Base-by-base conservation (phyloP, 345 rosid genomes). In the Salix caprea region DNA sequence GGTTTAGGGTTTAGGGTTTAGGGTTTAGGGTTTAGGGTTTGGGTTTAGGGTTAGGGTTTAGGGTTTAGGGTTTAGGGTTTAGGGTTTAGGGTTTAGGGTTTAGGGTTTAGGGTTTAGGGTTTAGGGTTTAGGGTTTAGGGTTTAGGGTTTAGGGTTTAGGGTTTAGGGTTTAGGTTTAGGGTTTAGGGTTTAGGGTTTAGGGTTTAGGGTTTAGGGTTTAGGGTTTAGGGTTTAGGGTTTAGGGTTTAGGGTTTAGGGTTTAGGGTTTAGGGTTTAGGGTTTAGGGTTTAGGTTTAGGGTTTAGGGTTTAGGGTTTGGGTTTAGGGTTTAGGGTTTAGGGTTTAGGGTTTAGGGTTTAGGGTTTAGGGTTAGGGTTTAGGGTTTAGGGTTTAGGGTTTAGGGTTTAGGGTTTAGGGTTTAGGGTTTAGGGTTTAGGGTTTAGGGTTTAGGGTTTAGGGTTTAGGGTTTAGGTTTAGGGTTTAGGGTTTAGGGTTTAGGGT, bases 71-170 rank as follows among this genome's bases (percentile, higher is more conserved):
- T 62, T 76, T 56, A 39, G 74, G 74, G 56, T 69, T 76, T 56
- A 60, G 74, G 74, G 68, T 58, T 76, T 69, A 46, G 79, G 74
- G 67, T 76, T 76, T 58, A n/a, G 44, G 74, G 74, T 40, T 76
- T 76, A 23, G 26, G 79, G 66, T 7, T 61, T 66, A 15, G 40
- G 70, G 70, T 28, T 66, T 36, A 28, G 40, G 79, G 56, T 69
- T 76, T 26, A 26, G 26, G 26, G 26, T 26, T 69, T 4, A 24
- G 71, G 71, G 13, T 19, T 67, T 16, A 61, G 79, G 79, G 74
- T 76, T 76, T 50, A 56, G 73, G 78, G 61, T 76, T 76, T 56
- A 42, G 79, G 70, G 40, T 67, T 62, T 15, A 39, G 79, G 74
- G 69, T 76, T 69, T 39, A 68, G 74, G 74, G 69, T 76, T 23